Evolutionary conservation across 768 basidiomycete species (phyloP), one percentile per base, ranked within the genome.

Genomic region (Psilocybe cubensis): DNA sequence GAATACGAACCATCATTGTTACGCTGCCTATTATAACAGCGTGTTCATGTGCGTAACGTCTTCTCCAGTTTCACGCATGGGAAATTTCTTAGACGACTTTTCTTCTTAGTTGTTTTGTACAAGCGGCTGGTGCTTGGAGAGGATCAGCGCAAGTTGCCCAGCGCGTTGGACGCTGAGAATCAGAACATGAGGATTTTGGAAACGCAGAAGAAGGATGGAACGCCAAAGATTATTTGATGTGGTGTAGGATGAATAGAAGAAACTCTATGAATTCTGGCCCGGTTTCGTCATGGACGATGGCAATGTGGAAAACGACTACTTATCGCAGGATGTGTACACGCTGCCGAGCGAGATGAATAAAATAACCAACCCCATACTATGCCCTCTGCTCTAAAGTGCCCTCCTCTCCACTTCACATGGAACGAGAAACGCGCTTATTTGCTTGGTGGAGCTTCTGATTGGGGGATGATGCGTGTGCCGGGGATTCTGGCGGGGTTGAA

Each of bases 401-500:
- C 53, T 47, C 33, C 40, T 14, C 38, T 25, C 27, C 20, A 27
- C 17, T 47, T 9, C 24, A 52, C 11, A n/a, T 21, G 17, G 28
- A 48, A 14, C 20, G 12, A 33, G 33, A 28, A 20, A 44, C 50
- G 48, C 45, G 57, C 51, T 60, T 61, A 71, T 62, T 69, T 63
- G 58, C 62, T 67, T 43, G 56, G 56, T 52, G 65, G 63, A 41
- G 66, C 60, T 62, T 76, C 70, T 43, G 72, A 61, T 42, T 71
- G 72, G 45, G 81, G 78, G 63, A 94, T 72, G 68, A 94, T 82
- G 60, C 90, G 84, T 43, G 88, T 90, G 58, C 94, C 94, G 18
- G 93, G 87, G 71, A 94, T 83, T 66, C 93, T 83, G 46, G 94
- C 89, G 18, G 92, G 90, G 76, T 94, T 94, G 85, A 96, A 96